These are phyloP conservation scores for Hebeloma cylindrosporum DNA, from an alignment of 768 basidiomycete species.

Conservation along the genomic window DNA sequence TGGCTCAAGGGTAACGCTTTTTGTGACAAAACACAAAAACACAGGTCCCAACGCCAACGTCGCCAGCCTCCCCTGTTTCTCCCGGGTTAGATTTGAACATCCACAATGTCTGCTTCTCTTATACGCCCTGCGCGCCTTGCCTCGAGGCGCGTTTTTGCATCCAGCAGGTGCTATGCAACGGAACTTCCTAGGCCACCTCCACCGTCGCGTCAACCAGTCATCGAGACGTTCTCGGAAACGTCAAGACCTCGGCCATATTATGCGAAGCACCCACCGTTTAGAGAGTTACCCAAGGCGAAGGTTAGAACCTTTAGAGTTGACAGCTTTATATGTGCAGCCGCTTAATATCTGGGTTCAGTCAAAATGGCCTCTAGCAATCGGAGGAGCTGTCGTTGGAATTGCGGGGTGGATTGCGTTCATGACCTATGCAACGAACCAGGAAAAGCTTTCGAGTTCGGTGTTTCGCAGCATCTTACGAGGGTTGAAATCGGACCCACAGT, in stretches of 20 bases:
- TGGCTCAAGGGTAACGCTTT: too few species aligned
- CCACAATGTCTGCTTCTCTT: too few species aligned
- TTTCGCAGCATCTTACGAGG: slow-evolving; percentile 64
- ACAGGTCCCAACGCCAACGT: too few species aligned
- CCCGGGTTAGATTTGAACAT: too few species aligned
- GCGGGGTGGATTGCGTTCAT: slow-evolving; percentile 70
- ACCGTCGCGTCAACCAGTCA: slow-evolving; percentile 18
- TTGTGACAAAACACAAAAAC: too few species aligned
- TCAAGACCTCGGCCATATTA: slow-evolving; percentile 41
- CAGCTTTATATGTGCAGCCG: neutral
- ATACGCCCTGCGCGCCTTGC: too few species aligned
- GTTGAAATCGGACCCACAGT: slow-evolving; percentile 49
- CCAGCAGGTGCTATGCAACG: slow-evolving; percentile 20
- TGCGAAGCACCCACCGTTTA: slow-evolving; percentile 31
- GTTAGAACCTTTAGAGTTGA: slow-evolving; percentile 16
- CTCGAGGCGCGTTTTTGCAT: too few species aligned
- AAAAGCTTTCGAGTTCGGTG: slow-evolving; percentile 74
- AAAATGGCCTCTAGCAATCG: slow-evolving; percentile 60
- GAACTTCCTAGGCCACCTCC: slow-evolving; percentile 25
- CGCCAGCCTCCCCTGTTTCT: too few species aligned
- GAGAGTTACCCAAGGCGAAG: slow-evolving; percentile 39
- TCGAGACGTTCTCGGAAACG: slow-evolving; percentile 29
- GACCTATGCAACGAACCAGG: slow-evolving; percentile 71
- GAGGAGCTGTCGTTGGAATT: slow-evolving; percentile 50
- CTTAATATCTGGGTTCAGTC: slow-evolving; percentile 28